Evolutionary conservation across 106 monocot species (phyloP), one percentile per base, ranked within the genome.

Genomic region (Allium fistulosum): DNA sequence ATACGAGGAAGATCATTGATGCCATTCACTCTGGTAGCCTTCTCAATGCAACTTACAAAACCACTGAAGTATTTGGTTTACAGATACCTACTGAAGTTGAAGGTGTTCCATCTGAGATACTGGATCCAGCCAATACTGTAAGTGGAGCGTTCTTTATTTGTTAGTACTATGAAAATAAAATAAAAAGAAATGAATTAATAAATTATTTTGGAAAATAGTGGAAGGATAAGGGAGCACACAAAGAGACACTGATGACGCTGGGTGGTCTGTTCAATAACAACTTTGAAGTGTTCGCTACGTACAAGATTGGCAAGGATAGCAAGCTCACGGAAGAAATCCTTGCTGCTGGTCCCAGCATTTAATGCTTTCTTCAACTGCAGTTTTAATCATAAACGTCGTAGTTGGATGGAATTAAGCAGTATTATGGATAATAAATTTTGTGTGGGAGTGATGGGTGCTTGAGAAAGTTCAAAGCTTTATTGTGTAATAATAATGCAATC

Each of bases 201-300:
- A 9, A 11, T 45, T 49, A 5, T 66, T 4, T 66, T 52, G 46
- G 10, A 49, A 6, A 59, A 26, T 80, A 96, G 92, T 97, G 97
- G 97, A 69, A 69, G 59, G 75, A 97, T 73, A 87, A 92, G 78
- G 80, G 28, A 9, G 74, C 68, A 1, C 87, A 89, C 47, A 69
- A 90, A 50, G 92, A 92, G 68, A 97, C 89, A 16, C 74, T 97
- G 78, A 71, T 86, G 75, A 97, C 89, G 84, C 84, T 97, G 17
- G 97, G 74, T 12, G 84, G 82, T 14, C 70, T 97, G 50, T 97
- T 97, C 84, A 92, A 78, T 78, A 89, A 97, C 63, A 97, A 97
- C 75, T 97, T 97, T 65, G 92, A 92, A 74, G 82, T 92, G 59
- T 97, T 92, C 63, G 76, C 87, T 1, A 82, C 50, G 65, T 87